A percentile compares a stretch with the other conserved stretches of the same genome.
These are phyloP conservation scores for Casuarina glauca DNA, from an alignment of 306 rosid genomes.

Conservation along the genomic window DNA sequence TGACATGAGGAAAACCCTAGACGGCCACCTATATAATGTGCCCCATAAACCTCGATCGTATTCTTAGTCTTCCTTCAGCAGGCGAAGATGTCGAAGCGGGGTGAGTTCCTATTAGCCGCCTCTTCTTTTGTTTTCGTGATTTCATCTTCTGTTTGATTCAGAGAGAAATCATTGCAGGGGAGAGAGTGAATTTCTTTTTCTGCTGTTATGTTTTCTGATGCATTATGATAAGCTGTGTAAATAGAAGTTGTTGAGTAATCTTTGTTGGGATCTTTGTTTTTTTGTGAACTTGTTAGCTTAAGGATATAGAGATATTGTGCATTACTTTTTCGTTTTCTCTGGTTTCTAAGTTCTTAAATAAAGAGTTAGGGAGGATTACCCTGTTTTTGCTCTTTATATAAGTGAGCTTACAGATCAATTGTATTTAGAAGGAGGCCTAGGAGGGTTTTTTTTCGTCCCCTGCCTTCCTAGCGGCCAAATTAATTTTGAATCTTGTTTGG, in stretches of 20 bases:
- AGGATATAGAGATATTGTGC: neutral
- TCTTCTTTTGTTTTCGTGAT: neutral
- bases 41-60: slow-evolving; percentile 21
- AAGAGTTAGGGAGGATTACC: neutral
- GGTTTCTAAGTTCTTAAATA: neutral
- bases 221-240: neutral
- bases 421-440: neutral
- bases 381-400: neutral
- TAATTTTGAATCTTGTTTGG: neutral
- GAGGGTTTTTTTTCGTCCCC: neutral
- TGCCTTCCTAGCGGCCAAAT: neutral
- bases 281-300: neutral
- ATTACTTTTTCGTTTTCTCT: neutral
- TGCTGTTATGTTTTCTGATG: neutral
- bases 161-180: neutral
- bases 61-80: slow-evolving; percentile 15
- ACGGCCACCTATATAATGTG: slow-evolving; percentile 14
- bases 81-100: slow-evolving; percentile 62
- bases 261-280: neutral
- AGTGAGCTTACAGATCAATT: neutral
- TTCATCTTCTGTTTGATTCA: neutral
- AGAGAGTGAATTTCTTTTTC: neutral
- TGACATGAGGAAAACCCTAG: slow-evolving; percentile 45
- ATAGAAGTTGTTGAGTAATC: neutral
- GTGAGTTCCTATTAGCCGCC: slow-evolving; percentile 22